These are phyloP conservation scores for Papiliotrema nemorosa DNA, from an alignment of 1,284 basidiomycete genomes.

Conservation along the genomic window DNA sequence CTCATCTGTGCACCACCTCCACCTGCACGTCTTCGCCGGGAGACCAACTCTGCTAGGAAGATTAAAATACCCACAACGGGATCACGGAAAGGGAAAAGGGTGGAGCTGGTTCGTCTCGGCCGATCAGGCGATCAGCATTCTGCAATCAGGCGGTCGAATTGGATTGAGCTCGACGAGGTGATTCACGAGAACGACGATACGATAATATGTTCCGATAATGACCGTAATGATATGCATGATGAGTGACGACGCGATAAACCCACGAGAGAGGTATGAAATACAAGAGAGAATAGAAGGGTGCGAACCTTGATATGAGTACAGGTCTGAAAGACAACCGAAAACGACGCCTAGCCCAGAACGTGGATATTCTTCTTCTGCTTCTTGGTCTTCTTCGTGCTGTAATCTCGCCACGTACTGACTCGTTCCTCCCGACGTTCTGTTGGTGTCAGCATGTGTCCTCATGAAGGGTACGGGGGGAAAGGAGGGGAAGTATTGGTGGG, in stretches of 20 bases:
- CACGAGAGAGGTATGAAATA: neutral
- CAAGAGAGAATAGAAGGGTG: neutral
- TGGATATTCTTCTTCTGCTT: conserved; percentile 44
- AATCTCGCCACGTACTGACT: conserved; percentile 45
- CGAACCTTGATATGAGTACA: too few species aligned
- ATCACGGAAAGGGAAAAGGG: conserved; percentile 57
- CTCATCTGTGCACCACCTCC: conserved; percentile 72
- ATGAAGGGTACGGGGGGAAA: neutral
- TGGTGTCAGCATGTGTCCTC: conserved; percentile 30
- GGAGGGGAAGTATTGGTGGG: conserved; percentile 5
- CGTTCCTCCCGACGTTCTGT: conserved; percentile 45
- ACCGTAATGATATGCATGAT: neutral
- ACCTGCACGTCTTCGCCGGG: conserved; percentile 70
- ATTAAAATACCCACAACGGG: conserved; percentile 60
- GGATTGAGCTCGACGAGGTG: conserved; percentile 42
- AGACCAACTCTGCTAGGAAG: conserved; percentile 58
- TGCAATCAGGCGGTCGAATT: conserved; percentile 58
- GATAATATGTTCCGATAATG: neutral
- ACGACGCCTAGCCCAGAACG: conserved; percentile 31
- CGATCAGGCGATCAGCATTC: conserved; percentile 60
- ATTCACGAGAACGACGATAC: neutral
- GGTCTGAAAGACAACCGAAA: too few species aligned
- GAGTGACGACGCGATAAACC: neutral
- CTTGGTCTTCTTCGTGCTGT: conserved; percentile 29
- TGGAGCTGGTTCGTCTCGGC: conserved; percentile 73